phyloP scores from a whole-genome alignment of 768 basidiomycete genomes.

The Tricholoma terreum region DNA sequence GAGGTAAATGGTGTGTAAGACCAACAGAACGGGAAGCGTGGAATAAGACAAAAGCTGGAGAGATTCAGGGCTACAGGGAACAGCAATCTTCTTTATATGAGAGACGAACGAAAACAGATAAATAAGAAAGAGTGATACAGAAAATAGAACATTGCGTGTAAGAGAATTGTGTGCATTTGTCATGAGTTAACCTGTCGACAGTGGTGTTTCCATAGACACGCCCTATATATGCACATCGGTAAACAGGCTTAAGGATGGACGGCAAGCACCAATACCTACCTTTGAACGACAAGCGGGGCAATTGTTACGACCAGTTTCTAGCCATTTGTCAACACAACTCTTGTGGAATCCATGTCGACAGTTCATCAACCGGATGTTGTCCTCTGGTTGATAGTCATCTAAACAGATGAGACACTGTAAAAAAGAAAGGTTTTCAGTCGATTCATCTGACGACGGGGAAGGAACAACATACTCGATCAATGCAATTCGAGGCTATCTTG shows the following conservation, averaged over 20 bases:
- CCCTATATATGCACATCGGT: slow-evolving; percentile 20
- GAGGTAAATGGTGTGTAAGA: background rate
- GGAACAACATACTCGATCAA: slow-evolving; percentile 61
- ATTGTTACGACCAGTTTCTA: slow-evolving; percentile 81
- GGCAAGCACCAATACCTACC: slow-evolving; percentile 37
- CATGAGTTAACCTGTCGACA: background rate
- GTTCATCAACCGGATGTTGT: slow-evolving; percentile 74
- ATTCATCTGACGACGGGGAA: background rate
- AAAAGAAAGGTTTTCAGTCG: background rate
- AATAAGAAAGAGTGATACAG: background rate
- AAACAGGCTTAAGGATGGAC: background rate
- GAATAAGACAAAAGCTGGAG: background rate
- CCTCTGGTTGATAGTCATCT: slow-evolving; percentile 77
- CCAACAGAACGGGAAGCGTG: background rate
- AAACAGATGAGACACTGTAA: slow-evolving; percentile 79
- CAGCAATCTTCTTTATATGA: background rate
- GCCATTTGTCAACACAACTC: slow-evolving; percentile 85
- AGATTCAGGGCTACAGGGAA: background rate
- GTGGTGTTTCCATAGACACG: slow-evolving; percentile 24
- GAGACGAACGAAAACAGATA: background rate
- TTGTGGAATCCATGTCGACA: slow-evolving; percentile 93
- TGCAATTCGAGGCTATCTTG: slow-evolving; percentile 71
- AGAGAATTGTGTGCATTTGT: background rate
- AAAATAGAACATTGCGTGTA: background rate
- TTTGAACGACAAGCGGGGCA: slow-evolving; percentile 88